A percentile compares a stretch with the other conserved stretches of the same genome.
These are phyloP conservation scores for Venturia carpophila DNA, from an alignment of 2,329 filamentous ascomycete genomes.

Conservation along the genomic window DNA sequence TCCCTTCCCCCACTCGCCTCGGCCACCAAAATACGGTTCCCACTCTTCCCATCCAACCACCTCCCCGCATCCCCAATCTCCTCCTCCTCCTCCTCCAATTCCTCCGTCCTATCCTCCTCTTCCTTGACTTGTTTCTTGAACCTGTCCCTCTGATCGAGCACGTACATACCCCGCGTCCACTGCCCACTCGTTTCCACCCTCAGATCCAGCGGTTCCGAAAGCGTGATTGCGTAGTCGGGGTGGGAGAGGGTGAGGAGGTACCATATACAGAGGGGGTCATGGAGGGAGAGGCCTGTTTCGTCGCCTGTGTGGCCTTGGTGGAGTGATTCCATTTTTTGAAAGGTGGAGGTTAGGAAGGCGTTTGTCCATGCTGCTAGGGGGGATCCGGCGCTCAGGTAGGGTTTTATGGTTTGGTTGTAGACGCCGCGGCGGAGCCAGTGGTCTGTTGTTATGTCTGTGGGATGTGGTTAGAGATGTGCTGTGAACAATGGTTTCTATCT, in stretches of 20 bases:
- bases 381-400: conserved; percentile 27
- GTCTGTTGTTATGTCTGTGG: conserved; percentile 37
- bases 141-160: conserved; percentile 62
- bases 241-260: conserved; percentile 25
- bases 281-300: conserved; percentile 35
- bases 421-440: conserved; percentile 36
- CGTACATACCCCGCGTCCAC: conserved; percentile 89
- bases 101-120: conserved; percentile 40
- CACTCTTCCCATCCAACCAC: conserved; percentile 67
- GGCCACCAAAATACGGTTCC: conserved; percentile 74
- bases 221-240: conserved; percentile 8
- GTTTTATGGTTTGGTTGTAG: conserved; percentile 29
- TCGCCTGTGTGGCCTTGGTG: conserved; percentile 29
- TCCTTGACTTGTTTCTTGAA: conserved; percentile 33
- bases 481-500: not conserved
- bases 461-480: not conserved
- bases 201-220: conserved; percentile 59
- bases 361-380: conserved; percentile 40
- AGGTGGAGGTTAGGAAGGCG: conserved; percentile 40
- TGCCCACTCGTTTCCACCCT: conserved; percentile 83
- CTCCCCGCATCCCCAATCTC: conserved; percentile 62
- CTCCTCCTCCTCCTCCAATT: conserved; percentile 50
- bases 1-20: conserved; percentile 60
- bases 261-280: conserved; percentile 40
- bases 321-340: conserved; percentile 38